Base-by-base conservation (phyloP, 2,329 filamentous ascomycete genomes). In the Lachnellula arida region DNA sequence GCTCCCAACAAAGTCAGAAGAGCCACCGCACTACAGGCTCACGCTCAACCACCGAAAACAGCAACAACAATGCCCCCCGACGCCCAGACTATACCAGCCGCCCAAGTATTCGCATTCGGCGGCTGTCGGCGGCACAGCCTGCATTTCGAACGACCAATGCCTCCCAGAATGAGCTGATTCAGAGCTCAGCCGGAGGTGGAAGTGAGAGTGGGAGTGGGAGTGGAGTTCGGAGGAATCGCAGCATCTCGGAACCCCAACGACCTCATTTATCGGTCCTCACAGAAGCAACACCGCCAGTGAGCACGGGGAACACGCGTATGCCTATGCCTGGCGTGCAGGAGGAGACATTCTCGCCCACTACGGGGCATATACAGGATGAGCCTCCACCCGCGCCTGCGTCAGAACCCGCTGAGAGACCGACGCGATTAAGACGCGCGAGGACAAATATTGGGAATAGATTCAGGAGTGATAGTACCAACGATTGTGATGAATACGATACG, bases 401-500 rank as follows among this genome's bases (percentile, higher is more conserved):
- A 1, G 34, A 32, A 4, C 17, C 53, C 22, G 44, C 42, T 15
- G 48, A 54, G 15, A 44, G 34, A 32, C 56, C 51, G 50, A 51
- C 59, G 28, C 55, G 58, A 22, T 59, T 63, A 39, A 49, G 60
- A 49, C 60, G 58, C 23, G 61, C 61, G 34, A 60, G 55, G 49
- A 60, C 61, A 37, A 63, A 57, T 53, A 60, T 63, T 35, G 56
- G 46, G 14, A 11, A 37, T 17, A 42, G 39, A 11, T 42, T 42
- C 17, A 42, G 39, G 15, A 19, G 39, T 42, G 39, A 19, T 17
- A 40, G 40, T 5, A 49, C 25, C 14, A 32, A 48, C 5, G 39
- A 46, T 17, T 14, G 52, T 23, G 22, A 70, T 46, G 80, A 87
- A 58, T 87, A 88, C 65, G 80, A 82, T 25, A 72, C 79, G 11